Evolutionary conservation across 257 asterid species (phyloP), one percentile per base, ranked within the genome.

Genomic region (Nicotiana knightiana): DNA sequence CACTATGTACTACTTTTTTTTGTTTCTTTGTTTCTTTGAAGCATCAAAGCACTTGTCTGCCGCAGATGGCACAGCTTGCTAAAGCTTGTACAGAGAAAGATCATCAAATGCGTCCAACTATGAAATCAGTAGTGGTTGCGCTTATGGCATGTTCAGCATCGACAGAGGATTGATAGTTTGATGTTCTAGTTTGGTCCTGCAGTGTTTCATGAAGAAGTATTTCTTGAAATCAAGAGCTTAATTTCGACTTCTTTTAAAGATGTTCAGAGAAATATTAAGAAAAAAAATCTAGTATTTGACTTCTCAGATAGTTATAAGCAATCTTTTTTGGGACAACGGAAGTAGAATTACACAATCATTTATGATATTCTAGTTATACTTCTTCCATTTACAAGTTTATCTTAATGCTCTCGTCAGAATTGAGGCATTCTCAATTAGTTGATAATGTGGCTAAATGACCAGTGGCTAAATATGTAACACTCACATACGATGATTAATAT

Each of bases 61-160:
- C 64, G 67, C 88, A 93, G 97, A 83, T 92, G 89, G 92, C 95
- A 24, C 93, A 87, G 87, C 94, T 94, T 71, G 98, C 98, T 2
- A 91, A 82, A 83, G 96, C 90, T 67, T 95, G 98, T 89, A 92
- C 98, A 6, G 93, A 91, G 15, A 97, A 93, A 83, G 91, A 86
- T 80, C 96, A 97, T 82, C 93, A 93, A 81, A 89, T 92, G 18
- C 91, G 97, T 55, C 97, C 98, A 4, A 91, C 89, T 81, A 95
- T 93, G 98, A 86, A 95, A 83, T 95, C 98, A 11, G 89, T 93
- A 15, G 98, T 92, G 12, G 98, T 95, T 33, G 97, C 94, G 0
- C 81, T 95, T 83, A 93, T 93, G 98, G 92, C 94, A 16, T 97
- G 91, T 13, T 92, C 97, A n/a, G 92, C 98, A 26, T 63, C 95